Conservation (phyloP, 768 basidiomycete species). For the Russula dissimulans region DNA sequence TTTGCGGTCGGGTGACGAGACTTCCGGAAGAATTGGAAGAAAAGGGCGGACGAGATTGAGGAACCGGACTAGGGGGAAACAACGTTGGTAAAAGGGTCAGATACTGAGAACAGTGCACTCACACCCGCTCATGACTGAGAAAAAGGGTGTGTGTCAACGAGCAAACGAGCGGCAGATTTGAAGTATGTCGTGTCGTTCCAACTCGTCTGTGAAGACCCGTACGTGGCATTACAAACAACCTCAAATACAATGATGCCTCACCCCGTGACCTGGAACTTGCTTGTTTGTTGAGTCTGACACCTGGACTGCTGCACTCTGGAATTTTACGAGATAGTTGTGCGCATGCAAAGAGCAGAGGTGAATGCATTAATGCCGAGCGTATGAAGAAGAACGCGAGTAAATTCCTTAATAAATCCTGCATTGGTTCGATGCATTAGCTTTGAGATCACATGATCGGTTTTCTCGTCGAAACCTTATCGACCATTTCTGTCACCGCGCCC, state of each 20-base stretch:
- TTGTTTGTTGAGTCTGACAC: too few species aligned
- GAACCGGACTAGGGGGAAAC: conserved; percentile 65
- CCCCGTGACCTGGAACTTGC: too few species aligned
- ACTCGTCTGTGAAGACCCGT: too few species aligned
- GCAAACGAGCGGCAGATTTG: conserved; percentile 21
- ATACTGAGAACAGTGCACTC: conserved; percentile 27
- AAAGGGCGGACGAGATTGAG: conserved; percentile 97
- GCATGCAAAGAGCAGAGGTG: too few species aligned
- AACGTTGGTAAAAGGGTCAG: neutral
- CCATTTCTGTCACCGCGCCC: neutral
- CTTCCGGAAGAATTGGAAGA: conserved; percentile 92
- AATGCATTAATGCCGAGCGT: too few species aligned
- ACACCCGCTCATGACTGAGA: conserved; percentile 70
- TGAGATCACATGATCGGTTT: too few species aligned
- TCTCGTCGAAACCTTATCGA: neutral
- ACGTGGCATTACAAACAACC: conserved; percentile 20
- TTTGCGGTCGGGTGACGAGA: conserved; percentile 96
- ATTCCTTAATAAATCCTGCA: too few species aligned
- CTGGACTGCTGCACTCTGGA: too few species aligned
- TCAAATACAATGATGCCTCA: neutral
- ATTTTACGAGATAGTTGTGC: too few species aligned
- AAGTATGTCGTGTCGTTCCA: neutral
- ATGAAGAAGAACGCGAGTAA: too few species aligned
- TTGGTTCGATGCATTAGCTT: too few species aligned
- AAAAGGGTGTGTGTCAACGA: conserved; percentile 18